Evolutionary conservation across 208 protist genomes (phyloP).

Genomic region (Herpetomonas tarakana): DNA sequence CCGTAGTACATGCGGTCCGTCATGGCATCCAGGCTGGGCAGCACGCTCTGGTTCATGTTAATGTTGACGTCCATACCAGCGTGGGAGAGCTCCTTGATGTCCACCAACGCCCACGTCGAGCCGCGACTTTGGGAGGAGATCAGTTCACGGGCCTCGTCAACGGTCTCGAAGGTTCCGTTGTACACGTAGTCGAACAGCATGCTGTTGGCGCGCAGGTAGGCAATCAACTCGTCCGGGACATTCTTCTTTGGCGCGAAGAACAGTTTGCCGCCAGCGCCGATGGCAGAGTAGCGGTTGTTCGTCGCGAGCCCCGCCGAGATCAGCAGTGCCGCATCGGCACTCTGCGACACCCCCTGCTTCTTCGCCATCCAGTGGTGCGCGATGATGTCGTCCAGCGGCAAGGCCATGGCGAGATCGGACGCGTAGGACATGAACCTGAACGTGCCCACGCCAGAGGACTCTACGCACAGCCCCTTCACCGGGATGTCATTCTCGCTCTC

Average conservation of each 20-base stretch:
- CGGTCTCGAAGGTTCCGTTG: constrained; percentile 24
- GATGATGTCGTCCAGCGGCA: constrained; percentile 25
- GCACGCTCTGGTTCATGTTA: constrained; percentile 20
- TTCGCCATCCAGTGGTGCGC: constrained; percentile 23
- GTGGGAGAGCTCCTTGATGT: constrained; percentile 14
- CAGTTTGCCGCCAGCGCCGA: constrained; percentile 25
- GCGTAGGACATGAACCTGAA: neutral
- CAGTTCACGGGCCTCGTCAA: constrained; percentile 16
- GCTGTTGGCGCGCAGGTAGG: constrained; percentile 15
- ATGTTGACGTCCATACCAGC: constrained; percentile 22
- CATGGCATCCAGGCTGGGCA: constrained; percentile 8
- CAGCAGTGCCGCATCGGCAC: neutral
- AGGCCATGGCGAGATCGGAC: neutral
- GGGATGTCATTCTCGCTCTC: neutral
- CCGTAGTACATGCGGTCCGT: constrained; percentile 3
- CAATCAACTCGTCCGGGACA: constrained; percentile 24
- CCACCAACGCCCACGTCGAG: constrained; percentile 33
- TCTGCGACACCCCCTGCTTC: neutral
- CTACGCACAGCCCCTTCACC: neutral
- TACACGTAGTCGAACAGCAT: constrained; percentile 43
- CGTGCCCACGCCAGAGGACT: neutral
- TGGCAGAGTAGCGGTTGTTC: constrained; percentile 13
- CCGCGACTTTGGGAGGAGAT: constrained; percentile 6
- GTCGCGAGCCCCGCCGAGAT: neutral
- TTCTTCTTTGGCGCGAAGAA: constrained; percentile 28